Base-by-base conservation (phyloP, 2,329 filamentous ascomycete species). In the Lecanicillium sp. region DNA sequence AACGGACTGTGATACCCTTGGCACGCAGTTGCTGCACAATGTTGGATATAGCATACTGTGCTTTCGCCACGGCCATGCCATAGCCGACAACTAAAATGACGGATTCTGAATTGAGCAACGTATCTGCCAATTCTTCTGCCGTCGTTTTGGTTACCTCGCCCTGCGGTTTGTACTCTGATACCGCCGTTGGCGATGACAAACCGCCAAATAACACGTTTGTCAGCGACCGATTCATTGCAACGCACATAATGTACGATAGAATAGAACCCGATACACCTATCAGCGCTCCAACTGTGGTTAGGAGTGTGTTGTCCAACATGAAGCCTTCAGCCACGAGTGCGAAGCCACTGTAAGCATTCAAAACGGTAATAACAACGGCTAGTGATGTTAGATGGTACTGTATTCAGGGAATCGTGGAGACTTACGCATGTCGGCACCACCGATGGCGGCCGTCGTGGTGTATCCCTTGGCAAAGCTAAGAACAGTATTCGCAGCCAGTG, bases 51-150 rank as follows among this genome's bases (percentile, higher is more conserved):
- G 86, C 85, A 54, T 94, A 94, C 60, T 95, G 88, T 3, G 88
- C 87, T 60, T 94, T 94, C 8, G 88, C 87, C 2, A 95, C 87
- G 0, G 88, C 88, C 88, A 95, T 95, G 37, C 88, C 88, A 51
- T 94, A 95, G 1, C 88, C 88, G 5, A 94, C 87, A 2, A 90
- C 80, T 38, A 95, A 88, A 50, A 94, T 92, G 40, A 94, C 85
- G 33, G 73, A 88, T 52, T 94, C 85, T 0, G 86, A 81, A 44
- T 82, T 83, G 13, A 78, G 65, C 3, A 94, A 68, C 0, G 78
- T 72, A 19, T 94, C 85, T 2, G 84, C 83, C 0, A 85, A 82
- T 33, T 94, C 87, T 14, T 94, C 87, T 2, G 90, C 71, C 4
- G 73, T 83, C 0, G 83, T 89, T 54, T 85, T 80, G 0, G 80